phyloP scores from a whole-genome alignment of 2,329 filamentous ascomycete species.

The Geosmithia morbida region DNA sequence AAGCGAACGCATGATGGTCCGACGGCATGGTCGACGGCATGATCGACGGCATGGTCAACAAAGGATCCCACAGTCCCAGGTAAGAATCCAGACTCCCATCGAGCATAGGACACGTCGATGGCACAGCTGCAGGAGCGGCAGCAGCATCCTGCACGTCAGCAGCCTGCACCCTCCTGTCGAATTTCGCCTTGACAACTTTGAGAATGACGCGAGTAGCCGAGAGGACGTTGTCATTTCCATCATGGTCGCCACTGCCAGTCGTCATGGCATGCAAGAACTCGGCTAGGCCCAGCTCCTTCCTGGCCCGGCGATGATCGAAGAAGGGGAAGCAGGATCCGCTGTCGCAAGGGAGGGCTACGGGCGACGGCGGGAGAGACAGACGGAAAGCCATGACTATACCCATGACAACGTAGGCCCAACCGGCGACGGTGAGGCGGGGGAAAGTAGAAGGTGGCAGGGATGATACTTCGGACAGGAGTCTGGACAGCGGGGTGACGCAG shows the following conservation, averaged over 20 bases:
- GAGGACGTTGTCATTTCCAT: conserved; percentile 25
- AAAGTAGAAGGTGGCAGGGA: background rate
- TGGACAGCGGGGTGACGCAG: conserved; percentile 11
- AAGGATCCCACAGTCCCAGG: conserved; percentile 28
- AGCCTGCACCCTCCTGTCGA: conserved; percentile 21
- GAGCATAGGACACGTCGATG: conserved; percentile 31
- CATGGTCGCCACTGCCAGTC: conserved; percentile 3
- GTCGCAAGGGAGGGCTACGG: no score
- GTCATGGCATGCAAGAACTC: conserved; percentile 22
- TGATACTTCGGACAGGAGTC: conserved; percentile 6
- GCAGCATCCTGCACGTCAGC: conserved; percentile 11
- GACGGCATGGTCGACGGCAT: background rate
- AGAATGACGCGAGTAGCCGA: conserved; percentile 31
- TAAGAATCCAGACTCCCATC: conserved; percentile 33
- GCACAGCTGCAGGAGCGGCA: background rate
- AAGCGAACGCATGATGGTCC: background rate
- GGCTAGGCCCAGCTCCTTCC: conserved; percentile 22
- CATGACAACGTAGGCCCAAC: conserved; percentile 27
- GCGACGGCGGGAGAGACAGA: conserved; percentile 26
- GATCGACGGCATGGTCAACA: conserved; percentile 6
- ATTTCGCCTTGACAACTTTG: conserved; percentile 29
- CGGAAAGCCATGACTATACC: conserved; percentile 26
- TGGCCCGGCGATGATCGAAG: conserved; percentile 19
- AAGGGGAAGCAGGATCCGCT: no score
- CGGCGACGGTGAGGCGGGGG: conserved; percentile 20